Conservation (phyloP, 2,329 filamentous ascomycete genomes). For the Stagonosporopsis tanaceti region DNA sequence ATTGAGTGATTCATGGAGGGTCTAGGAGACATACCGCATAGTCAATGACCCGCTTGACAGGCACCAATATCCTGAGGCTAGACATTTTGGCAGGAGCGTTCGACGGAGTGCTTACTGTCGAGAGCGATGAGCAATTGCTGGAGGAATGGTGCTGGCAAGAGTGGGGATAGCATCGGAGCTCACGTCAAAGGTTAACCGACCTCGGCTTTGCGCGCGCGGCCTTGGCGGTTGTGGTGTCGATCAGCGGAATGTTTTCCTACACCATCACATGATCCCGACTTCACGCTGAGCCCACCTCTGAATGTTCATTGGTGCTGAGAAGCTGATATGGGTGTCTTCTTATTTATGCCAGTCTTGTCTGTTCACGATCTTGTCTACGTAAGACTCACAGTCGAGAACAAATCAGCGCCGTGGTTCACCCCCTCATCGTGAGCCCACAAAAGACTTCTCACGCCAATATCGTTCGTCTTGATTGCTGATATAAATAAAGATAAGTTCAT, state of each 20-base stretch:
- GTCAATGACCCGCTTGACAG: conserved; percentile 66
- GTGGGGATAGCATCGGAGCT: conserved; percentile 34
- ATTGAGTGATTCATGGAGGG: neutral
- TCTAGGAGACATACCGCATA: conserved; percentile 57
- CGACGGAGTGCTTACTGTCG: neutral
- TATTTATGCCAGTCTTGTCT: no score
- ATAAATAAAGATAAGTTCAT: no score
- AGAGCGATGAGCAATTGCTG: conserved; percentile 20
- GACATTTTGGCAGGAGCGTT: conserved; percentile 49
- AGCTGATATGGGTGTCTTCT: no score
- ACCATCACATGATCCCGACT: neutral
- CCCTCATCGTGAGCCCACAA: no score
- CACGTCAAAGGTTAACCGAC: conserved; percentile 24
- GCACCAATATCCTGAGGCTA: conserved; percentile 62
- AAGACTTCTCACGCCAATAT: no score
- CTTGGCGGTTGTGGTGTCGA: conserved; percentile 19
- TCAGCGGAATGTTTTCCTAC: neutral
- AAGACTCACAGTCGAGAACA: no score
- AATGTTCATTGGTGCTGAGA: no score
- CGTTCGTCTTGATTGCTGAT: no score
- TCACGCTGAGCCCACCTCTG: neutral
- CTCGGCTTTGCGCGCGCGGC: conserved; percentile 25
- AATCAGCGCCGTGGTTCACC: no score
- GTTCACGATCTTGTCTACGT: no score
- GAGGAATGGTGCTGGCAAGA: conserved; percentile 18